A percentile compares a stretch with the other conserved stretches of the same genome.
phyloP scores from a whole-genome alignment of 306 rosid genomes.

The Corylus heterophylla region DNA sequence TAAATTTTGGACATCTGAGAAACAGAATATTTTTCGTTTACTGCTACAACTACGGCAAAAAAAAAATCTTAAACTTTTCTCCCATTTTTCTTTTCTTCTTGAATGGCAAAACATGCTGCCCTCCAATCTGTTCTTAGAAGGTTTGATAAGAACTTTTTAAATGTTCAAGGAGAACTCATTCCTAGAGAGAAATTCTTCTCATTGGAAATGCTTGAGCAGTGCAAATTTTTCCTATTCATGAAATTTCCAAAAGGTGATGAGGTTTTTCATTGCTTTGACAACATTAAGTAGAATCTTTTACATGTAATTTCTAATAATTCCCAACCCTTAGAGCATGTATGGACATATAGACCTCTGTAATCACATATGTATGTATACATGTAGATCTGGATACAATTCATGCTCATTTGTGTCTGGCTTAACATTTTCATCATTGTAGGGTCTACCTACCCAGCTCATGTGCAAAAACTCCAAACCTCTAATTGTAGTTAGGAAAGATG shows the following conservation, averaged over 20 bases:
- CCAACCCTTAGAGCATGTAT: background rate
- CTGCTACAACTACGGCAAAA: background rate
- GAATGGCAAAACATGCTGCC: background rate
- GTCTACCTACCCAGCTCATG: background rate
- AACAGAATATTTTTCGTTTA: background rate
- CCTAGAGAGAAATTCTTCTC: background rate
- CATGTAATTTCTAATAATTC: background rate
- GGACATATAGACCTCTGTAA: background rate
- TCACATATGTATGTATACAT: background rate
- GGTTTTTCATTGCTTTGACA: background rate
- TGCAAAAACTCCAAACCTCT: background rate
- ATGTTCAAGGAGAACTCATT: background rate
- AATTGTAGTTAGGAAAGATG: background rate
- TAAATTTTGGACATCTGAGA: background rate
- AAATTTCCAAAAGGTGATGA: slow-evolving; percentile 1
- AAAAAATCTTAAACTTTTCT: background rate
- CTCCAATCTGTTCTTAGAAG: background rate
- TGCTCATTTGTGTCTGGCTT: background rate
- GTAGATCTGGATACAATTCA: background rate
- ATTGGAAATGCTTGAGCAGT: background rate
- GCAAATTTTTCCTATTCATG: background rate
- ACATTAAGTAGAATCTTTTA: background rate
- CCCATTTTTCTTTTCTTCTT: background rate
- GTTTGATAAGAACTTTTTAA: background rate
- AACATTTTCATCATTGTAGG: background rate